Evolutionary conservation across 2,329 filamentous ascomycete genomes (phyloP), one percentile per base, ranked within the genome.

Genomic region (Moelleriella libera): DNA sequence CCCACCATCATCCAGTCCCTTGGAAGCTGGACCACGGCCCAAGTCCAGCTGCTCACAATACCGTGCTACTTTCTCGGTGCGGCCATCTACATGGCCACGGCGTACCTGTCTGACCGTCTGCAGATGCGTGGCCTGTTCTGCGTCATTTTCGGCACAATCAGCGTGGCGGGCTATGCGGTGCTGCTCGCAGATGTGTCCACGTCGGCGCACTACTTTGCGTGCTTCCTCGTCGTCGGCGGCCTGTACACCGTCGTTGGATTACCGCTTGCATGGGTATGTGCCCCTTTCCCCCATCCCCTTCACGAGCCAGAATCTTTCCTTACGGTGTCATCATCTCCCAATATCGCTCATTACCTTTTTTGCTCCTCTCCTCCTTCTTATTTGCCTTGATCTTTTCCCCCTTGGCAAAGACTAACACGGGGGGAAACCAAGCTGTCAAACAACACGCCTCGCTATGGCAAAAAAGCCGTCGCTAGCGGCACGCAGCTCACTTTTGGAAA

Each of bases 41-140:
- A 85, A 57, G 76, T 86, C 5, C 85, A 89, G 60, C 76, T 85
- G 32, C 72, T 89, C 34, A 89, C 85, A 0, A 83, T 90, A 44
- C 85, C 85, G 0, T 87, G 83, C 62, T 89, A 89, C 59, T 77
- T 78, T 5, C 61, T 88, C 5, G 85, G 85, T 4, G 84, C 84
- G 0, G 69, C 82, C 5, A 76, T 74, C 0, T 89, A 88, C 60
- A 75, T 89, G 60, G 52, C 69, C 7, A 69, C 78, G 2, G 84
- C 84, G 0, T 76, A 73, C 55, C 62, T 85, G 43, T 86, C 82
- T 5, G 85, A 90, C 58, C 71, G 72, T 47, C 68, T 73, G 51
- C 83, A 87, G 62, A 72, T 68, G 48, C 76, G 85, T 41, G 84
- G 75, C 0, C 53, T 85, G 0, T 85, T 83, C 52, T 74, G 74